phyloP scores from a whole-genome alignment of 345 rosid species.

The Triadica sebifera region DNA sequence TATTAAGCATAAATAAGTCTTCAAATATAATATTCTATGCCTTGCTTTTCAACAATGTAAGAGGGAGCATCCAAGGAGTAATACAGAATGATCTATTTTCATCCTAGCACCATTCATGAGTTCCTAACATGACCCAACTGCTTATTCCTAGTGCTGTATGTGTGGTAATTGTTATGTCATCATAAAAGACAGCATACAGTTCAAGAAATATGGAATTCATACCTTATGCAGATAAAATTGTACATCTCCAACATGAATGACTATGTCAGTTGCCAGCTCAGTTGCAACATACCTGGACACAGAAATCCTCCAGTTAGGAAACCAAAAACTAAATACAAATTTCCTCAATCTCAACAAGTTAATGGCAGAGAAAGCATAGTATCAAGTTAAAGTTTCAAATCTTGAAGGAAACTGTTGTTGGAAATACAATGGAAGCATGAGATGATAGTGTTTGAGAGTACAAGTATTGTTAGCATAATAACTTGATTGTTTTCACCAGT shows the following conservation, averaged over 20 bases:
- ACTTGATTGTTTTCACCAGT: too few relatives aligned
- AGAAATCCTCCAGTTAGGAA: constrained; percentile 11
- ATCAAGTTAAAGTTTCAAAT: background rate
- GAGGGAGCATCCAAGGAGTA: too few relatives aligned
- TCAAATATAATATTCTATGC: background rate
- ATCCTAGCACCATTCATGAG: too few relatives aligned
- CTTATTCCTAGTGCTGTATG: background rate
- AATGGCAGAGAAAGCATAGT: background rate
- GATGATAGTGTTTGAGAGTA: background rate
- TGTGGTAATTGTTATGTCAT: background rate
- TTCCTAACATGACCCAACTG: background rate
- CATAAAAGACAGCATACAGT: background rate
- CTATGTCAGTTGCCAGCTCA: constrained; percentile 63
- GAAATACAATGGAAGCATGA: background rate
- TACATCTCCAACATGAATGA: constrained; percentile 48
- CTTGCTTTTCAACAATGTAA: background rate
- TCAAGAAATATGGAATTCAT: constrained; percentile 23
- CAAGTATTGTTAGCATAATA: background rate
- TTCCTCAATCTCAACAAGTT: background rate
- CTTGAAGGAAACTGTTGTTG: background rate
- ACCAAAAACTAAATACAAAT: constrained; percentile 10
- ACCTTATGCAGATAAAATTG: constrained; percentile 77
- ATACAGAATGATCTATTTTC: too few relatives aligned
- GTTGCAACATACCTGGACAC: constrained; percentile 56
- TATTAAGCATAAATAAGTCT: background rate